Evolutionary conservation across 768 basidiomycete genomes (phyloP), one percentile per base, ranked within the genome.

Genomic region (Pholiota microspora): DNA sequence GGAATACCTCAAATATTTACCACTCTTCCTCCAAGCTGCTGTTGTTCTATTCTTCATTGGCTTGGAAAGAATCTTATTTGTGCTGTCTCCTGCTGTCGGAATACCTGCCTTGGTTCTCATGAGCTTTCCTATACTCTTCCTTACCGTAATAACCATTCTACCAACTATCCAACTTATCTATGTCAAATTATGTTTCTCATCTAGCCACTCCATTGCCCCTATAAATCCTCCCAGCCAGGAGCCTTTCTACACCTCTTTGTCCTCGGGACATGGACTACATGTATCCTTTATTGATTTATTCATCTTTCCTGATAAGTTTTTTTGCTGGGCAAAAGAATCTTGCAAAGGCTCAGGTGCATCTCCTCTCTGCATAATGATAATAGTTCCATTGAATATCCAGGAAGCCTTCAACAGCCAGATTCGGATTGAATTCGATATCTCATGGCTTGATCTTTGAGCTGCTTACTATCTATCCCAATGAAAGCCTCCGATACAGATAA

Each of bases 141-240:
- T 66, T 12, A 25, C 61, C 21, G 35, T 54, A 10, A 70, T 67
- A 7, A 66, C 65, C 3, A 34, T 65, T 18, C 53, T 66, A 24
- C 69, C 69, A 2, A 48, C 59, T 10, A 35, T 64, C 16, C 66
- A 71, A 46, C 9, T 57, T 23, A 52, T 58, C 15, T 40, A 49
- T 1, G 32, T 32, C 4, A 49, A 48, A 23, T 31, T 31, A 6
- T 12, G 12, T 6, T 6, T 31, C 6, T 31, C 29, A 31, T 21
- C 54, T 3, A 35, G 42, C 23, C 32, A 7, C 2, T 42, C 40
- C 21, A 4, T 42, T 68, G 67, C 44, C 64, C 67, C 2, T 67
- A 62, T 56, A 69, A 68, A 53, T 69, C 68, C 6, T 63, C 67
- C 0, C 64, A 67, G 40, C 60, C 67, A 2, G 67, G 64, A 62